Evolutionary conservation across 2,329 filamentous ascomycete genomes (phyloP).

Genomic region (Hypoxylon sp.): DNA sequence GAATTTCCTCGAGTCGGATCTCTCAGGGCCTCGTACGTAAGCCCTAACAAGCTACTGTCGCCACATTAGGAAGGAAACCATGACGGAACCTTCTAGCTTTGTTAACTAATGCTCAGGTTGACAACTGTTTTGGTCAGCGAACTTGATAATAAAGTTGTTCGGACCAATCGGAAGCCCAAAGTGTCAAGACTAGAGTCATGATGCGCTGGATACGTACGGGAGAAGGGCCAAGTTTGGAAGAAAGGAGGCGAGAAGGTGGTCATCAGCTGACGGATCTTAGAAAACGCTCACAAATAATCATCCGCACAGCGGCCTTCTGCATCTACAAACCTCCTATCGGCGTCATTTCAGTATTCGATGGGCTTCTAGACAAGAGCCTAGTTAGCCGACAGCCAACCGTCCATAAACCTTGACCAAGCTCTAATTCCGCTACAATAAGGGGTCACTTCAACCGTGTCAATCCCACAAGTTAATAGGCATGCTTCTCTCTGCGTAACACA

Average conservation of each 20-base stretch:
- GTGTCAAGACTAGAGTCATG: neutral
- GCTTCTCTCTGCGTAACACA: neutral
- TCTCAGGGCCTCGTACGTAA: slow-evolving; percentile 1
- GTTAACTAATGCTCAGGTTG: slow-evolving; percentile 1
- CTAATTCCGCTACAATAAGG: neutral
- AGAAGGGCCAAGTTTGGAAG: slow-evolving; percentile 6
- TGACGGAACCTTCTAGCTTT: slow-evolving; percentile 8
- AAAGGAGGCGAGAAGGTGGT: neutral
- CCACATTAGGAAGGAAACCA: slow-evolving; percentile 7
- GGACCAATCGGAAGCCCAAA: slow-evolving; percentile 1
- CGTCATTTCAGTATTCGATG: neutral
- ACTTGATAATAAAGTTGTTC: neutral
- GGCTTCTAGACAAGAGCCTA: neutral
- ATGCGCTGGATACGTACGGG: neutral
- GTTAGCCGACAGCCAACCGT: neutral
- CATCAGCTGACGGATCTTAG: slow-evolving; percentile 20
- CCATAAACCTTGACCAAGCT: neutral
- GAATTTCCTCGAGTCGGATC: neutral
- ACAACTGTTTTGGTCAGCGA: slow-evolving; percentile 13
- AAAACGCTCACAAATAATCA: slow-evolving; percentile 7
- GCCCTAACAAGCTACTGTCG: neutral
- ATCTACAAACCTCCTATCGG: neutral
- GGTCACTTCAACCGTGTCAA: neutral
- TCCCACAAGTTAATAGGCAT: neutral
- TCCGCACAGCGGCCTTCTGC: neutral